Evolutionary conservation across 2,329 filamentous ascomycete genomes (phyloP).

Genomic region (Aspergillus sp.): DNA sequence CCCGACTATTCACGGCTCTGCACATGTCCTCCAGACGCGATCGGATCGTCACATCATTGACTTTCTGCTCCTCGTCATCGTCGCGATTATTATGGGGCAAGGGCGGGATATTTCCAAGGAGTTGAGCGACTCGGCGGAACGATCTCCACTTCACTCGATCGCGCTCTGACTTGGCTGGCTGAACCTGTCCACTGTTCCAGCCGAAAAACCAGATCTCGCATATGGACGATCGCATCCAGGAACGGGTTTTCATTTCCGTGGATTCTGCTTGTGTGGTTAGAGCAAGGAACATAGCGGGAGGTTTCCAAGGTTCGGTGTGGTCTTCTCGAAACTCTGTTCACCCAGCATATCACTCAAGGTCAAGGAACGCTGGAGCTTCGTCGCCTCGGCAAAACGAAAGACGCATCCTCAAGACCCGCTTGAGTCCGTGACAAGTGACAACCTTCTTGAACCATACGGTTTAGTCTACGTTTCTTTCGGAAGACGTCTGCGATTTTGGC

Average conservation of each 20-base stretch:
- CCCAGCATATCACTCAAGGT: no score
- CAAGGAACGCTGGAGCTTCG: no score
- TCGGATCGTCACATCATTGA: not conserved
- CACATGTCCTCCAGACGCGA: not conserved
- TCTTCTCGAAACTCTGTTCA: not conserved
- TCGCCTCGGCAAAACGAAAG: not conserved
- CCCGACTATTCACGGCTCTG: not conserved
- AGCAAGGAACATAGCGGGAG: constrained; percentile 2
- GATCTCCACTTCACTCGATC: constrained; percentile 12
- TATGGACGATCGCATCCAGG: constrained; percentile 5
- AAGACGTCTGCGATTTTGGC: not conserved
- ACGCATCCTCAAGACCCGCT: not conserved
- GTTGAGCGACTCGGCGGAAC: not conserved
- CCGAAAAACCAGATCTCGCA: constrained; percentile 1
- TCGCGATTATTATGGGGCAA: constrained; percentile 1
- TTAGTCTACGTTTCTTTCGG: not conserved
- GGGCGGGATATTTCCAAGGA: constrained; percentile 9
- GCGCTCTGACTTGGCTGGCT: constrained; percentile 9
- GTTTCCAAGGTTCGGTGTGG: not conserved
- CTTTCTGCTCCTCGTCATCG: constrained; percentile 1
- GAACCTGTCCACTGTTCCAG: not conserved
- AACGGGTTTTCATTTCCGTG: constrained; percentile 4
- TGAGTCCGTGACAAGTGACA: not conserved
- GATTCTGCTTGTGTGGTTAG: not conserved
- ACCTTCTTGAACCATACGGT: not conserved